Conservation (phyloP, 192 early-diverging fungal species). For the Spizellomyces punctatus region DNA sequence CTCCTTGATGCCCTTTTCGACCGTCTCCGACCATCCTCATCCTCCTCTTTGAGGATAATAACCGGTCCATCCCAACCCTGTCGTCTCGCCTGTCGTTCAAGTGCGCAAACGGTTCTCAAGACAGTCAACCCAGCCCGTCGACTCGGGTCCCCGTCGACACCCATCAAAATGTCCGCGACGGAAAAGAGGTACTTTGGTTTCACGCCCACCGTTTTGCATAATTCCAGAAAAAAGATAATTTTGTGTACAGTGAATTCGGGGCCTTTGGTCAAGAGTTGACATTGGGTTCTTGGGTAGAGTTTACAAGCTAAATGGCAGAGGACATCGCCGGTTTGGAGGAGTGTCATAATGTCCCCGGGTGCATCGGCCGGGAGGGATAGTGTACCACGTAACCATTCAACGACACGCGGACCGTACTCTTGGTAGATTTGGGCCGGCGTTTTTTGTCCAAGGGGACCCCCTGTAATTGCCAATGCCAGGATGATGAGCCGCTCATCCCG, state of each 20-base stretch:
- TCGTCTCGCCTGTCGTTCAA: conserved; percentile 53
- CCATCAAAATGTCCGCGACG: conserved; percentile 44
- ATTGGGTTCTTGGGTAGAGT: conserved; percentile 51
- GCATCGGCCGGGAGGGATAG: neutral
- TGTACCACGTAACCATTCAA: conserved; percentile 28
- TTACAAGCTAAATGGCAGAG: conserved; percentile 45
- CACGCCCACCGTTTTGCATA: conserved; percentile 53
- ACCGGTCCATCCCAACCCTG: conserved; percentile 50
- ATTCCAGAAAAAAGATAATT: conserved; percentile 57
- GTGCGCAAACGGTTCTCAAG: conserved; percentile 43
- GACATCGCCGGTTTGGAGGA: conserved; percentile 48
- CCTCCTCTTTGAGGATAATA: conserved; percentile 39
- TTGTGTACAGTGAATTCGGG: conserved; percentile 57
- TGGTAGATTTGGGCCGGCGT: conserved; percentile 21
- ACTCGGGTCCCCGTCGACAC: conserved; percentile 31
- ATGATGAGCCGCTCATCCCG: too few relatives aligned
- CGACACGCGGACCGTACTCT: conserved; percentile 47
- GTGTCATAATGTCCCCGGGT: conserved; percentile 21
- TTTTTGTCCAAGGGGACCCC: conserved; percentile 11
- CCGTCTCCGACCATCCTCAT: neutral
- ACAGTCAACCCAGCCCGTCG: conserved; percentile 36
- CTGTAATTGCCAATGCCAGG: too few relatives aligned
- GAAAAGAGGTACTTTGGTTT: conserved; percentile 47
- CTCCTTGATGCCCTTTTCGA: neutral
- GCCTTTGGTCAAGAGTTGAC: conserved; percentile 49